Base-by-base conservation (phyloP, 257 asterid genomes). In the Solanum sejunctum region DNA sequence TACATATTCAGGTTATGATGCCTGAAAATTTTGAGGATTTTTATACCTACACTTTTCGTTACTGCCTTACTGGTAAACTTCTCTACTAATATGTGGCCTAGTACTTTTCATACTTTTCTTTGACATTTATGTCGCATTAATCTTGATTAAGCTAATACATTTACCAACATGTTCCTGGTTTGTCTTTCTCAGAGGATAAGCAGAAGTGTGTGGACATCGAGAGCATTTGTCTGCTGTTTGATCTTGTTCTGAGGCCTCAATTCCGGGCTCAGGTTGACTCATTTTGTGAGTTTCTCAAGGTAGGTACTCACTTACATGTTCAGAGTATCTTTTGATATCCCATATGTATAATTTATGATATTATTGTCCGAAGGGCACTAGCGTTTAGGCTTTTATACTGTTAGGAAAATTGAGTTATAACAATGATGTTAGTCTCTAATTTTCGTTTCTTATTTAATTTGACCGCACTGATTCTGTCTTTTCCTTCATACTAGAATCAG, bases 201-300 rank as follows among this genome's bases (percentile, higher is more conserved):
- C 99, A 96, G 91, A 96, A 91, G 84, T 89, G 91, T 85, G n/a
- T 94, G 39, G 98, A 93, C 90, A 90, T 93, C 9, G 98, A 96
- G 63, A 92, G 94, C 85, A 87, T 90, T 52, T 94, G 98, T 86
- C 56, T 90, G 60, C 88, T 96, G 90, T 87, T 96, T 85, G 96
- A 93, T 84, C 93, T 94, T 78, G 93, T 94, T 84, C 90, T 96
- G 55, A 96, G 96, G 66, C 71, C 91, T 17, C 89, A 91, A 83
- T 93, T 86, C 88, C 90, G 88, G 57, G 87, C 89, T 82, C 98
- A 93, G 88, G 93, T 94, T 26, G 93, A 96, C 84, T 84, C 93
- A 41, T 90, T 96, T 63, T 84, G n/a, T 83, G 93, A 93, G 88
- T 94, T 89, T 86, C 94, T 94, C 32, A 88, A 94, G 98, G 99